Base-by-base conservation (phyloP, 2,329 filamentous ascomycete genomes). In the Ophioceras dolichostomum region DNA sequence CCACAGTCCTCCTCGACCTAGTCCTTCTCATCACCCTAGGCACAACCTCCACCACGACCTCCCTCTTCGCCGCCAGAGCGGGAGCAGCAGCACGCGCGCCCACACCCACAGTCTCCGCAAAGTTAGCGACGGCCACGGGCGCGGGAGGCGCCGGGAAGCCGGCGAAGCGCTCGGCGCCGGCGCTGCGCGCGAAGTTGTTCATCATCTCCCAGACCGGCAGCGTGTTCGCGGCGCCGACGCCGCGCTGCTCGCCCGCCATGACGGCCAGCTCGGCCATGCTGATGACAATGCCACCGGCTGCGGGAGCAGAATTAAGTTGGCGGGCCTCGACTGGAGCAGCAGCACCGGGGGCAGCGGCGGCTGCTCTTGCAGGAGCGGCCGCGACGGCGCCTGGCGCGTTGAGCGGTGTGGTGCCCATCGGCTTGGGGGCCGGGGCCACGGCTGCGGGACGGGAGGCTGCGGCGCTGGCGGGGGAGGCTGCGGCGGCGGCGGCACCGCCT, bases 401-500 rank as follows among this genome's bases (percentile, higher is more conserved):
- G 22, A 26, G 22, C 22, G 22, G 22, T 12, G 34, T 20, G 10
- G 22, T 21, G 26, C 18, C 22, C 5, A 18, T 24, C 12, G 24
- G 24, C 17, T 27, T 20, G 14, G 34, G 24, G n/a, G 34, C 34
- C 10, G 24, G 16, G 8, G 21, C 24, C 4, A 19, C 34, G 22
- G 34, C 26, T 5, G 14, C 22, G 17, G 26, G 10, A n/a, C n/a
- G n/a, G n/a, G n/a, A n/a, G n/a, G n/a, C n/a, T 5, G 16, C 4
- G n/a, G 21, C 34, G 16, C 13, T 19, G 13, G n/a, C 13, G 10
- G 34, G 20, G 13, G n/a, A n/a, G 13, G 12, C 4, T 17, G 29
- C 14, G 10, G 19, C n/a, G 24, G 19, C 22, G 22, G 38, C 6
- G 14, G 29, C 10, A 45, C 46, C 38, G 47, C 49, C 19, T 43